Conservation (phyloP, 2,329 filamentous ascomycete species). For the Alternaria sp. region DNA sequence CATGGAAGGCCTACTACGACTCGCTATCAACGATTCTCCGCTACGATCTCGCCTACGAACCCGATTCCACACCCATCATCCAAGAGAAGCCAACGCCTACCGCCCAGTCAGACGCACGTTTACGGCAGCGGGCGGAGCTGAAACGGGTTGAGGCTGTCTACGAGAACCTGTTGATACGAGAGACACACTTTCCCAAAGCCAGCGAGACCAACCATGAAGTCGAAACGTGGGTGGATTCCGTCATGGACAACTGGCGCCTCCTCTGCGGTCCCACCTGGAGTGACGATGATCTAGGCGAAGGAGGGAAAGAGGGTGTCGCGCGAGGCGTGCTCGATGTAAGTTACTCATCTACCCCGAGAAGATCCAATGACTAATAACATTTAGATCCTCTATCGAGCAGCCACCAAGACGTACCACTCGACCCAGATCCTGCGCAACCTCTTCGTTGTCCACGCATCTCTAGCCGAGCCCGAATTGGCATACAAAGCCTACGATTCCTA, state of each 20-base stretch:
- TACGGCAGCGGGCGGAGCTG: conserved; percentile 72
- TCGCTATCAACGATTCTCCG: conserved; percentile 79
- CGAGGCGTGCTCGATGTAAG: conserved; percentile 74
- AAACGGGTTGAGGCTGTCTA: conserved; percentile 80
- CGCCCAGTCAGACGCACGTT: conserved; percentile 35
- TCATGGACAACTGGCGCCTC: conserved; percentile 84
- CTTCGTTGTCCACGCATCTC: conserved; percentile 83
- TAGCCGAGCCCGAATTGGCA: conserved; percentile 91
- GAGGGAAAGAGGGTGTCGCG: conserved; percentile 76
- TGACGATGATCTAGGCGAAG: conserved; percentile 79
- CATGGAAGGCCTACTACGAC: conserved; percentile 87
- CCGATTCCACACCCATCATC: conserved; percentile 47
- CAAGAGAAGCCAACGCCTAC: conserved; percentile 33
- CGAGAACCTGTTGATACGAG: conserved; percentile 76
- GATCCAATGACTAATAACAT: background rate
- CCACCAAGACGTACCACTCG: conserved; percentile 94
- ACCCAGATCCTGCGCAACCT: conserved; percentile 84
- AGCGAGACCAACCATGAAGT: conserved; percentile 79
- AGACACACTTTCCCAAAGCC: conserved; percentile 84
- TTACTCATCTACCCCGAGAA: background rate
- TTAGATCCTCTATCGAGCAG: conserved; percentile 83
- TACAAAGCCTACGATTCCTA: conserved; percentile 93
- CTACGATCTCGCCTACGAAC: conserved; percentile 64
- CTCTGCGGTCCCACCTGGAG: conserved; percentile 81
- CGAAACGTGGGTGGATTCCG: conserved; percentile 79